phyloP scores from a whole-genome alignment of 441 rosid genomes.

The Adansonia grandidieri region DNA sequence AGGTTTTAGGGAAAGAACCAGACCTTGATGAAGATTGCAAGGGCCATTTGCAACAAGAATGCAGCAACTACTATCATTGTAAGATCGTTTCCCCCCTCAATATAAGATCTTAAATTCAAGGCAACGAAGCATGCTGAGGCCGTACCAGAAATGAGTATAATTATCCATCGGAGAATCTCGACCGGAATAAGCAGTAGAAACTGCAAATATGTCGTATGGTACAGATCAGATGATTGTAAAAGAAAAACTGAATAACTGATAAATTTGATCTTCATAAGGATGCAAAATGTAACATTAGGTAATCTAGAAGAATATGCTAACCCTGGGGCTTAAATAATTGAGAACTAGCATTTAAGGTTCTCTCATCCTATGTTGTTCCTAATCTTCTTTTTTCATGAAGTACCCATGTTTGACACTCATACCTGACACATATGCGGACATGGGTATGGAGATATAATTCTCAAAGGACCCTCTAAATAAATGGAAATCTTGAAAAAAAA shows the following conservation, averaged over 20 bases:
- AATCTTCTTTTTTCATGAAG: no score
- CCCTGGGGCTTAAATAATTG: background rate
- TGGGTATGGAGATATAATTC: no score
- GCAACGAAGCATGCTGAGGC: conserved; percentile 80
- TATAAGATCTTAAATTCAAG: conserved; percentile 61
- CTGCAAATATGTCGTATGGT: conserved; percentile 46
- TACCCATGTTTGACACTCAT: no score
- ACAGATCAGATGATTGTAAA: conserved; percentile 23
- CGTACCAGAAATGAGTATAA: conserved; percentile 69
- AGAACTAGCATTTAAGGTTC: background rate
- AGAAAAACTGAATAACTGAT: background rate
- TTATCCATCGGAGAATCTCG: conserved; percentile 81
- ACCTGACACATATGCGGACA: no score
- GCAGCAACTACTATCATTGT: conserved; percentile 60
- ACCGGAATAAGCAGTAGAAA: conserved; percentile 76
- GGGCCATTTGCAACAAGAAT: conserved; percentile 77
- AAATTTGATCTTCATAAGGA: background rate
- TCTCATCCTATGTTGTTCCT: background rate
- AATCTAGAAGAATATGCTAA: background rate
- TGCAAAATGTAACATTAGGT: background rate
- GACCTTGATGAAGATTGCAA: conserved; percentile 87
- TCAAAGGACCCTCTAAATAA: no score
- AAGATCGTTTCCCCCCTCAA: conserved; percentile 53
- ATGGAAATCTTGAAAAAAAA: no score
- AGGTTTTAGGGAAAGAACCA: conserved; percentile 80